Conservation (phyloP, 202 grass and related monocot genomes). For the Musa balbisiana region DNA sequence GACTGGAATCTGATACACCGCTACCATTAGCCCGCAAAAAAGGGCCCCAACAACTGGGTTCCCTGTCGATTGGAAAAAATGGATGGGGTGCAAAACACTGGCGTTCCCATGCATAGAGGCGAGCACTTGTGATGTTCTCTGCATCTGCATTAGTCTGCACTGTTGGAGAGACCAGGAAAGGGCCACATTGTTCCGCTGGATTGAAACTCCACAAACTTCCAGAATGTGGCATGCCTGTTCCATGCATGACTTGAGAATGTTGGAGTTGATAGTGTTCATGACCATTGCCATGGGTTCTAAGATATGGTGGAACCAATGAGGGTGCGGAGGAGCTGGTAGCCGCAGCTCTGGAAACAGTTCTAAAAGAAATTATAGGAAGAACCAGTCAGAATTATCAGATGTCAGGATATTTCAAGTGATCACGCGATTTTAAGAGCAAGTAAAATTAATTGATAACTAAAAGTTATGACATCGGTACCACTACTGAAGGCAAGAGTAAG, state of each 20-base stretch:
- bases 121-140: background rate
- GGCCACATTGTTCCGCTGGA: background rate
- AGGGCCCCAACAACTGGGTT: background rate
- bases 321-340: background rate
- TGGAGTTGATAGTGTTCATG: background rate
- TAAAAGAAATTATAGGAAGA: background rate
- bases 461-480: too few relatives aligned
- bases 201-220: background rate
- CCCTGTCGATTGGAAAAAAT: background rate
- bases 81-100: background rate
- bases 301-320: background rate
- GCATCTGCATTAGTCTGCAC: background rate
- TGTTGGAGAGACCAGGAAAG: background rate
- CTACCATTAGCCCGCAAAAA: background rate
- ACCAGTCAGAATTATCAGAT: background rate
- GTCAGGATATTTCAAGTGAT: too few relatives aligned
- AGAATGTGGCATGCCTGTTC: background rate
- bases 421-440: too few relatives aligned
- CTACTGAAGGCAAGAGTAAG: too few relatives aligned
- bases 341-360: background rate
- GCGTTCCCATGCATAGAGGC: background rate
- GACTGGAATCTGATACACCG: background rate
- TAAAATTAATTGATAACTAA: too few relatives aligned
- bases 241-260: background rate
- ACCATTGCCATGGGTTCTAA: background rate